Conservation (phyloP, 805 yeast genomes). For the Saccharomycopsis schoenii region DNA sequence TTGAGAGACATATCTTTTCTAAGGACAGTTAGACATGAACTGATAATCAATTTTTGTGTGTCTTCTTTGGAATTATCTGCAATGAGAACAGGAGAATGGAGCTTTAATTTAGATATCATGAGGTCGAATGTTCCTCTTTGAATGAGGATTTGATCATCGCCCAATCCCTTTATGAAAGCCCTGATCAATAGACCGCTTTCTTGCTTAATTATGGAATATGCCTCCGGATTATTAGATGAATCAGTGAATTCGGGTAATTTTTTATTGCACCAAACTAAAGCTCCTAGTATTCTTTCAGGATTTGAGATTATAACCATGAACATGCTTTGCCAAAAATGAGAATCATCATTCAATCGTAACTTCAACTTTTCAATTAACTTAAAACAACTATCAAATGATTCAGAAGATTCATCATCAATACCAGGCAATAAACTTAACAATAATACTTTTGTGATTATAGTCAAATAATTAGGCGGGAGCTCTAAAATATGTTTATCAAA, state of each 20-base stretch:
- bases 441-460: slow-evolving; percentile 55
- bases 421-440: slow-evolving; percentile 74
- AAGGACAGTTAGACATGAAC: slow-evolving; percentile 59
- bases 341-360: slow-evolving; percentile 47
- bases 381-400: slow-evolving; percentile 56
- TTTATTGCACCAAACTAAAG: slow-evolving; percentile 62
- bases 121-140: slow-evolving; percentile 86
- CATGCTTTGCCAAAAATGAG: slow-evolving; percentile 79
- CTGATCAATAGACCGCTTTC: slow-evolving; percentile 73
- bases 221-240: slow-evolving; percentile 33
- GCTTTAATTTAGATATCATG: slow-evolving; percentile 53
- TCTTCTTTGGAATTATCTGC: slow-evolving; percentile 42
- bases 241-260: slow-evolving; percentile 48
- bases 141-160: slow-evolving; percentile 58
- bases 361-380: slow-evolving; percentile 52
- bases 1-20: slow-evolving; percentile 90
- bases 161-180: slow-evolving; percentile 62
- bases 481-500: slow-evolving; percentile 46
- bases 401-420: slow-evolving; percentile 86
- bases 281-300: slow-evolving; percentile 76
- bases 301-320: slow-evolving; percentile 68
- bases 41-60: slow-evolving; percentile 45
- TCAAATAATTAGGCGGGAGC: slow-evolving; percentile 39
- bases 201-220: slow-evolving; percentile 55
- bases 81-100: slow-evolving; percentile 46